Base-by-base conservation (phyloP, 1,139 yeast species). In the Debaryomyces singareniensis region DNA sequence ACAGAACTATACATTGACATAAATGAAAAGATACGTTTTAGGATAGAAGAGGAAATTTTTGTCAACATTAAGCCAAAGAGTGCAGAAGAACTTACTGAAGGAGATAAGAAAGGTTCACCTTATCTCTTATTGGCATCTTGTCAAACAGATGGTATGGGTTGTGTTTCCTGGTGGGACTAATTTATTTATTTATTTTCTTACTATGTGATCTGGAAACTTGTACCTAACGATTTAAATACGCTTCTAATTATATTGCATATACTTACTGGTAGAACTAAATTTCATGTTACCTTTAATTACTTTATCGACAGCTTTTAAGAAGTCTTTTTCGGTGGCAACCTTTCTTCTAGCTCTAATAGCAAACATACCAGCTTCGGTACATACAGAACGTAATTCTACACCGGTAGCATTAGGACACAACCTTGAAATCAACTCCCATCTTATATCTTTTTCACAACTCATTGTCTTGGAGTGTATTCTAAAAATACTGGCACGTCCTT, bases 361-460 rank as follows among this genome's bases (percentile, higher is more conserved):
- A 69, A 87, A 91, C 98, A 91, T 91, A 47, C 98, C 99, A 4
- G 96, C 96, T 59, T 89, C 96, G 2, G 96, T 89, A 59, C 97
- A 87, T 15, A 89, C 96, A 9, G 95, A 84, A 53, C 96, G 78
- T 48, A 91, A 72, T 62, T 91, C 98, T 6, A 98, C 99, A 59
- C 99, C 99, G 1, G 98, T 91, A 12, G 95, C 84, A 58, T 91
- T 91, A 40, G 98, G 98, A 66, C 98, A 91, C 51, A 91, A 71
- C 54, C 98, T 76, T 14, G 97, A 87, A 50, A 91, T 91, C 51
- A 91, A 74, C 60, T 91, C 98, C 98, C 98, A 91, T 61, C 98
- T 80, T 38, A 91, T 91, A 47, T 86, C 95, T 53, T 95, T 79
- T 58, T 91, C 98, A 43, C 87, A 91, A 49, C 95, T 83, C 98